Evolutionary conservation across 2,329 filamentous ascomycete species (phyloP), one percentile per base, ranked within the genome.

Genomic region (Monilinia vaccinii-corymbosi): DNA sequence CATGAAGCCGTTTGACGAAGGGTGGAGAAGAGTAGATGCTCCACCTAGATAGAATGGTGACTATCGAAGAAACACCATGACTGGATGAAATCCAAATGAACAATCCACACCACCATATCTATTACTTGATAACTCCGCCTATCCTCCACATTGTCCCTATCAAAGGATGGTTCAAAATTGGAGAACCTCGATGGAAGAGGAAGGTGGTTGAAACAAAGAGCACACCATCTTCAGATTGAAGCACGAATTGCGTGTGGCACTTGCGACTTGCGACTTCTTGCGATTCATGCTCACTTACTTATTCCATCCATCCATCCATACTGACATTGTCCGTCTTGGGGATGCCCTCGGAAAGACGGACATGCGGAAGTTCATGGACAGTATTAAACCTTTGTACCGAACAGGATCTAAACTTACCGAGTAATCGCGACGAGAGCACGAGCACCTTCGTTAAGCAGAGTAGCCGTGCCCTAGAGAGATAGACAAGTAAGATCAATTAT

Each of bases 141-240:
- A 55, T 31, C n/a, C 51, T 55, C 51, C 25, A 32, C 51, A 55
- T 55, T 44, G 13, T 23, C 32, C 40, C 38, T 23, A 44, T 32
- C 44, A 44, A 32, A 38, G n/a, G n/a, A n/a, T n/a, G n/a, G n/a
- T n/a, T n/a, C n/a, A 55, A 55, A 55, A 55, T 23, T 55, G 51
- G 51, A 21, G 51, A 32, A 44, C 7, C 8, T 16, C 10, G 38
- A 55, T 44, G 8, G 28, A 55, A 55, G 18, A 21, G 51, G 51
- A 55, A 55, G 51, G 51, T 55, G 40, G 25, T 53, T 4, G 25
- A 3, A 11, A 7, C n/a, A 44, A 18, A 31, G 16, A 53, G 32
- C 25, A 31, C n/a, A 53, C 25, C 38, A 44, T 18, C 38, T 23
- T 7, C 3, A 21, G n/a, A 32, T 53, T 53, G 38, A 25, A 53